Evolutionary conservation across 179 eudicot species (phyloP).

Genomic region (Drosera spatulata): DNA sequence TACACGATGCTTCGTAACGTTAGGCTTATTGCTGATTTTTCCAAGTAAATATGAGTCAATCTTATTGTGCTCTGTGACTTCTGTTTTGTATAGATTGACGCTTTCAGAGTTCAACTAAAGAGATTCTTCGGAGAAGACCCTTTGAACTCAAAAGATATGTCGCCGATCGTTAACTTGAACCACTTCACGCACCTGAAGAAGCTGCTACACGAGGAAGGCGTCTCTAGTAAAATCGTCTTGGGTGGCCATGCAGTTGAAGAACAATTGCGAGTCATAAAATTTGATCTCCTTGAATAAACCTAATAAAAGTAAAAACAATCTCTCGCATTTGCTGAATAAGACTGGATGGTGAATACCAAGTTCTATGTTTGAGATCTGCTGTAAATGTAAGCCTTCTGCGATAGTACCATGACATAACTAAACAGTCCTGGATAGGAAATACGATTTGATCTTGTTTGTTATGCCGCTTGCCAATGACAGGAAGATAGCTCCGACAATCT

Average conservation of each 20-base stretch:
- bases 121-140: constrained; percentile 60
- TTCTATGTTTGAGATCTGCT: too few species aligned
- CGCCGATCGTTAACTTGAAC: constrained; percentile 48
- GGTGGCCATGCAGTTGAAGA: constrained; percentile 67
- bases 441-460: too few species aligned
- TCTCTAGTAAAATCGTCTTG: constrained; percentile 45
- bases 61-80: background rate
- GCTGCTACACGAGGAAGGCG: constrained; percentile 63
- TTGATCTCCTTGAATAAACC: background rate
- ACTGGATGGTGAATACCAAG: too few species aligned
- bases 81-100: constrained; percentile 36
- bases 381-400: too few species aligned
- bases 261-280: constrained; percentile 34
- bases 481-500: constrained; percentile 33
- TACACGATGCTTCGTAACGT: too few species aligned
- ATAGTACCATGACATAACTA: too few species aligned
- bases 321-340: too few species aligned
- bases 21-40: background rate
- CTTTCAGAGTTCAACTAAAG: constrained; percentile 38
- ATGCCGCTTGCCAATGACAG: constrained; percentile 21
- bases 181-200: constrained; percentile 57
- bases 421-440: too few species aligned
- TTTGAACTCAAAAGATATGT: constrained; percentile 47
- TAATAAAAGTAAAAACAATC: too few species aligned
- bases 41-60: background rate